Conservation (phyloP, 768 basidiomycete species). For the Tephrocybe rancida region DNA sequence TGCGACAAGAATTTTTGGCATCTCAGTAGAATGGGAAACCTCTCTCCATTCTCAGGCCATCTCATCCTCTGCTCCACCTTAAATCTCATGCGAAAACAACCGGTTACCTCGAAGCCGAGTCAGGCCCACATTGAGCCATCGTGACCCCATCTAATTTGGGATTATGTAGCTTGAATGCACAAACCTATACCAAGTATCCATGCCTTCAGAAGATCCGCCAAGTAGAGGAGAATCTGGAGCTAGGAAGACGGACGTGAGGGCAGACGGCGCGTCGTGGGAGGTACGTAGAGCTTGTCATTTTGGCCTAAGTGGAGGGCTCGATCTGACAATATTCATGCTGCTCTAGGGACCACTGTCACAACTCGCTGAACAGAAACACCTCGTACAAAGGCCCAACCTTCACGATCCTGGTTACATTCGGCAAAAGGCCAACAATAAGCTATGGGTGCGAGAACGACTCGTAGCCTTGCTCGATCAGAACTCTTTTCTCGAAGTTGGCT, state of each 20-base stretch:
- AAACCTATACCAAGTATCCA: background rate
- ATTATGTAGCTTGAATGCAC: slow-evolving; percentile 54
- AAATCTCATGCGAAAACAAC: slow-evolving; percentile 2
- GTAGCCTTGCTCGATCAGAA: slow-evolving; percentile 31
- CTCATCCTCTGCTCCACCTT: background rate
- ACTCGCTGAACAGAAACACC: slow-evolving; percentile 31
- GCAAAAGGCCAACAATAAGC: slow-evolving; percentile 38
- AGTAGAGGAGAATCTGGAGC: background rate
- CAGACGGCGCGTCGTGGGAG: slow-evolving; percentile 32
- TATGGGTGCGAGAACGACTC: slow-evolving; percentile 45
- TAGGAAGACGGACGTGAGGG: background rate
- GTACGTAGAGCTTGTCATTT: slow-evolving; percentile 17
- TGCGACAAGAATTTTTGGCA: slow-evolving; percentile 75
- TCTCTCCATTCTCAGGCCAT: background rate
- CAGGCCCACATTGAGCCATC: background rate
- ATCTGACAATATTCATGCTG: background rate
- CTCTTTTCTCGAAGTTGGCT: slow-evolving; percentile 38
- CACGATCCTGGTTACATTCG: slow-evolving; percentile 40
- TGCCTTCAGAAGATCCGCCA: slow-evolving; percentile 21
- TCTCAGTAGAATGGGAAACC: background rate
- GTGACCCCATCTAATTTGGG: background rate
- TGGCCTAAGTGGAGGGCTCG: background rate
- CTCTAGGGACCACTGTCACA: slow-evolving; percentile 31
- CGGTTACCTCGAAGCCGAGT: slow-evolving; percentile 14
- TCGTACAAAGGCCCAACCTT: slow-evolving; percentile 33